These are phyloP conservation scores for Nothophoma quercina DNA, from an alignment of 2,329 filamentous ascomycete genomes.

Conservation along the genomic window DNA sequence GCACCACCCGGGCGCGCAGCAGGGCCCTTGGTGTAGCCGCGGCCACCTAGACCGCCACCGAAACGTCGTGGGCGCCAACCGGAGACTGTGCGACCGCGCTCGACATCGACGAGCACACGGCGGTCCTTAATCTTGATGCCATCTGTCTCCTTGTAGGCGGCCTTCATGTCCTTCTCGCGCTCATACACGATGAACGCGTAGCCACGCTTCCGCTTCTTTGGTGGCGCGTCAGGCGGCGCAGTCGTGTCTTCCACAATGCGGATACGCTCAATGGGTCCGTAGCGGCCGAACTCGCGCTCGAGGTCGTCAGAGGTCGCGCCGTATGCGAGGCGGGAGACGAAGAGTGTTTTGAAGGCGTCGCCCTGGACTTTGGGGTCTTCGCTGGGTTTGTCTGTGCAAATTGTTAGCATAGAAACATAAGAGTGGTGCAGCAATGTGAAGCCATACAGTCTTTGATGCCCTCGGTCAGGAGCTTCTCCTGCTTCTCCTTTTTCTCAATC, in stretches of 20 bases:
- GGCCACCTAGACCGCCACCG: constrained; percentile 89
- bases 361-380: constrained; percentile 90
- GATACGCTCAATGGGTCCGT: constrained; percentile 93
- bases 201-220: constrained; percentile 75
- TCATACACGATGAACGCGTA: constrained; percentile 98
- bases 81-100: constrained; percentile 91
- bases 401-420: constrained; percentile 22
- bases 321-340: constrained; percentile 89
- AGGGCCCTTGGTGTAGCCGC: constrained; percentile 87
- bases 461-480: constrained; percentile 70
- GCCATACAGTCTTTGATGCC: constrained; percentile 69
- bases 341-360: constrained; percentile 93
- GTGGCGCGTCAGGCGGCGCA: constrained; percentile 67
- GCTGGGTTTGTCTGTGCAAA: constrained; percentile 72
- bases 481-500: constrained; percentile 75
- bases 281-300: constrained; percentile 91
- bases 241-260: constrained; percentile 84
- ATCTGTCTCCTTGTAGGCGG: constrained; percentile 88
- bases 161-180: constrained; percentile 98
- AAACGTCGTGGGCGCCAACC: constrained; percentile 92
- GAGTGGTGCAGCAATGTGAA: constrained; percentile 1
- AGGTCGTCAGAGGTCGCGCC: constrained; percentile 88
- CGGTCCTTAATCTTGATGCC: constrained; percentile 92
- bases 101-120: constrained; percentile 92
- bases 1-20: constrained; percentile 74